Conservation (phyloP, 2,329 filamentous ascomycete genomes). For the Dactylellina haptotyla region DNA sequence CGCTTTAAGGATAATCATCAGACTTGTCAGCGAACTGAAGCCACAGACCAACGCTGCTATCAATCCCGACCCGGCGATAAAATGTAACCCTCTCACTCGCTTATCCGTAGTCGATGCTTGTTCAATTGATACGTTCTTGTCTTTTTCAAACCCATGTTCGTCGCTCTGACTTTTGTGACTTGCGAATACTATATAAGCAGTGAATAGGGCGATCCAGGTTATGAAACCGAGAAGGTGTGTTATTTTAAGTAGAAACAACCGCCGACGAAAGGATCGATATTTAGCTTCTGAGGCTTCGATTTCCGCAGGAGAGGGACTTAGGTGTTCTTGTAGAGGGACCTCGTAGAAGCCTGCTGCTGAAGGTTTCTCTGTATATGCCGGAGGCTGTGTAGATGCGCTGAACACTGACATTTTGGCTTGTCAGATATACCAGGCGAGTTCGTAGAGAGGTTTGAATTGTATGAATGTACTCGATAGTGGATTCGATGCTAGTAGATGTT, state of each 20-base stretch:
- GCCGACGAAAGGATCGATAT: conserved; percentile 1
- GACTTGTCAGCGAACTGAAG: not conserved
- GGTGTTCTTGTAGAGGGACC: not conserved
- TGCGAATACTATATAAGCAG: not conserved
- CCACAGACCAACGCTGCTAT: conserved; percentile 1
- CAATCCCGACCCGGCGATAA: not conserved
- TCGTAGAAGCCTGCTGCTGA: not conserved
- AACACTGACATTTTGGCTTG: not conserved
- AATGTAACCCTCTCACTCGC: not conserved
- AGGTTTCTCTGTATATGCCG: conserved; percentile 1
- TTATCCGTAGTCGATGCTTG: not conserved
- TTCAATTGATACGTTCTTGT: not conserved
- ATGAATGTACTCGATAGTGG: too few relatives aligned
- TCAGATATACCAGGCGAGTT: too few relatives aligned
- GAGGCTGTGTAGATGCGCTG: not conserved
- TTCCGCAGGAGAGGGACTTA: not conserved
- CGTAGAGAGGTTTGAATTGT: too few relatives aligned
- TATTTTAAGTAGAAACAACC: not conserved
- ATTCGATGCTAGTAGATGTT: too few relatives aligned
- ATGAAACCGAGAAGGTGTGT: not conserved
- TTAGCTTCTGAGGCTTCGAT: not conserved
- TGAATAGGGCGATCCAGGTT: not conserved
- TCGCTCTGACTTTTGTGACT: not conserved
- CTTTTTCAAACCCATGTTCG: not conserved
- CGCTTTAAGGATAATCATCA: not conserved